Evolutionary conservation across 2,329 filamentous ascomycete species (phyloP).

Genomic region (Ophiocordyceps sinensis): DNA sequence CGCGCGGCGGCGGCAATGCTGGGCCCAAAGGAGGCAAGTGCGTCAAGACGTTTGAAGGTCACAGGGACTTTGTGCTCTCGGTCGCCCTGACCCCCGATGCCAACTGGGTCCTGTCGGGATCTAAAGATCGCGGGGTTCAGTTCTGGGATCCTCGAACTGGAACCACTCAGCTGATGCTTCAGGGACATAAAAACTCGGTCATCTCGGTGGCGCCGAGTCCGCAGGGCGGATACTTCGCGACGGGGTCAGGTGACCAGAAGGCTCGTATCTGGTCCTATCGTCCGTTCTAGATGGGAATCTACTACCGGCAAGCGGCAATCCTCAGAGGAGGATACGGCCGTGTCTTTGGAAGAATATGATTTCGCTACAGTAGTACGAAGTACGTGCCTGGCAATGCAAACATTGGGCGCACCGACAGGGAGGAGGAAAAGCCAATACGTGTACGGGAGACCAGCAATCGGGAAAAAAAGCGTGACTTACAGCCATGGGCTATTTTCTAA

Average conservation of each 20-base stretch:
- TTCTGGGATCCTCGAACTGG: constrained; percentile 97
- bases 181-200: constrained; percentile 97
- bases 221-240: constrained; percentile 77
- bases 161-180: constrained; percentile 92
- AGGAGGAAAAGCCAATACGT: constrained; percentile 9
- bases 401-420: constrained; percentile 12
- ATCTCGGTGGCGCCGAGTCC: constrained; percentile 95
- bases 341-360: background rate
- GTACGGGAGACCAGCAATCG: too few species aligned
- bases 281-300: constrained; percentile 21
- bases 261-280: constrained; percentile 92
- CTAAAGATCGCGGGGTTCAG: constrained; percentile 92
- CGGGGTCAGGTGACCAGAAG: constrained; percentile 93
- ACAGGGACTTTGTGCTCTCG: constrained; percentile 93
- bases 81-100: constrained; percentile 91
- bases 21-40: constrained; percentile 79
- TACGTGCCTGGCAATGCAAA: background rate
- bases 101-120: constrained; percentile 91
- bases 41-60: constrained; percentile 91
- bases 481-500: too few species aligned
- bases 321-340: background rate
- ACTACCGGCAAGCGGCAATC: too few species aligned
- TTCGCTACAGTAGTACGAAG: background rate
- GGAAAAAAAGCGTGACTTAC: too few species aligned
- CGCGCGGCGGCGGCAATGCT: constrained; percentile 50